Evolutionary conservation across 768 basidiomycete genomes (phyloP).

Genomic region (Coprinopsis cinerea): DNA sequence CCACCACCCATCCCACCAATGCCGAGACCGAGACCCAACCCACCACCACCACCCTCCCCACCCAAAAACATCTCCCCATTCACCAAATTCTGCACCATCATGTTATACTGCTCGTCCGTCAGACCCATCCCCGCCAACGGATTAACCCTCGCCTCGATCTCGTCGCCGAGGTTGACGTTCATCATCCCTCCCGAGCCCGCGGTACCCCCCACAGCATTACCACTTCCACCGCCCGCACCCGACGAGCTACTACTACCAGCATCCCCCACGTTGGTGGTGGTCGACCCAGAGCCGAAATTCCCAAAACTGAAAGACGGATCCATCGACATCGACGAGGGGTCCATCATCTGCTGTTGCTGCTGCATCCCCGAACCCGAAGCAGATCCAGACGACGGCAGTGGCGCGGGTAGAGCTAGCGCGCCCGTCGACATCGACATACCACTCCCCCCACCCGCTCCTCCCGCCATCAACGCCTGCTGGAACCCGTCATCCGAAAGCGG

Average conservation of each 20-base stretch:
- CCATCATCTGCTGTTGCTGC: too few relatives aligned
- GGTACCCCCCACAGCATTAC: slow-evolving; percentile 4
- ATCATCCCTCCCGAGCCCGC: not conserved
- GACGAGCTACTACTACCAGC: too few relatives aligned
- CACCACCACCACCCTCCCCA: slow-evolving; percentile 1
- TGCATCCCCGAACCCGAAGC: too few relatives aligned
- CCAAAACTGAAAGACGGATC: too few relatives aligned
- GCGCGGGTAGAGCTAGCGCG: not conserved
- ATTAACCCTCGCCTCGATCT: slow-evolving; percentile 61
- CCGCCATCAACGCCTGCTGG: slow-evolving; percentile 44
- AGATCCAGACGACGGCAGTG: not conserved
- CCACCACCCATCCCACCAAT: slow-evolving; percentile 11
- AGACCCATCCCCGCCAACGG: slow-evolving; percentile 85
- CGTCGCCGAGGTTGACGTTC: slow-evolving; percentile 24
- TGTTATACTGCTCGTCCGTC: slow-evolving; percentile 80
- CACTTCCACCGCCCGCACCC: not conserved
- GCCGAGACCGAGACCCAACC: slow-evolving; percentile 5
- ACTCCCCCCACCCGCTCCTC: slow-evolving; percentile 1
- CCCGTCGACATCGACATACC: slow-evolving; percentile 7
- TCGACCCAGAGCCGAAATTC: too few relatives aligned
- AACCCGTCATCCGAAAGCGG: slow-evolving; percentile 49
- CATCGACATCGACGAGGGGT: too few relatives aligned
- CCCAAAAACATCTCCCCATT: slow-evolving; percentile 49
- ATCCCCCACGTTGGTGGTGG: too few relatives aligned
- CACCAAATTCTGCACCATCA: slow-evolving; percentile 71